Evolutionary conservation across 2,329 filamentous ascomycete genomes (phyloP).

Genomic region (Calonectria pteridis): DNA sequence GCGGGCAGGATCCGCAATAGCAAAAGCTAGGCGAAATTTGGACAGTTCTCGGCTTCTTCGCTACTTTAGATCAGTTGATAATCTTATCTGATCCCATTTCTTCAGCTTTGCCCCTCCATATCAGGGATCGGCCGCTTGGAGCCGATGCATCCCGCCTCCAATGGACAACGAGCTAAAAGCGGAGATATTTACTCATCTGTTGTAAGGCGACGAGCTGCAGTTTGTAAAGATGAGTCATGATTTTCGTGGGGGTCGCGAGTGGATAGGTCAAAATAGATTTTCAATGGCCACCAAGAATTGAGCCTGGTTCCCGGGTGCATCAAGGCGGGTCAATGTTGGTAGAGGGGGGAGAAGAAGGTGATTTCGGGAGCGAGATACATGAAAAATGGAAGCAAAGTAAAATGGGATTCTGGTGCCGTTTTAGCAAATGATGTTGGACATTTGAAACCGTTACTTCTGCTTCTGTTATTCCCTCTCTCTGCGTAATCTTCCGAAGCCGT

Average conservation of each 20-base stretch:
- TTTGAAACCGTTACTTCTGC: too few species aligned
- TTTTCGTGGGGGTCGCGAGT: not conserved
- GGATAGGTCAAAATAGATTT: not conserved
- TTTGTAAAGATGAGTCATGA: not conserved
- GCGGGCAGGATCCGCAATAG: not conserved
- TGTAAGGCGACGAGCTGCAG: not conserved
- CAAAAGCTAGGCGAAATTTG: not conserved
- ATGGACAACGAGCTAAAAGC: not conserved
- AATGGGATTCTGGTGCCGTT: too few species aligned
- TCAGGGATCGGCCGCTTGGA: not conserved
- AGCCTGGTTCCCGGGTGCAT: not conserved
- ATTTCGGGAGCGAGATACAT: too few species aligned
- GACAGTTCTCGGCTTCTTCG: not conserved
- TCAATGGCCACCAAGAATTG: not conserved
- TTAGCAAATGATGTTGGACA: too few species aligned
- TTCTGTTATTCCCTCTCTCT: too few species aligned
- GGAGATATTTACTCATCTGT: not conserved
- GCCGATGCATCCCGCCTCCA: not conserved
- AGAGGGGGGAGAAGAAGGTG: too few species aligned
- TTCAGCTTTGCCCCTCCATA: not conserved
- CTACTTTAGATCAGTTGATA: not conserved
- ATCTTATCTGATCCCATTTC: slow-evolving; percentile 2
- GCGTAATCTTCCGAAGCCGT: slow-evolving; percentile 58
- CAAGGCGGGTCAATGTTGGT: not conserved
- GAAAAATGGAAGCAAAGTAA: too few species aligned